Percentiles rank a stretch among this genome's conserved stretches.
Evolutionary conservation across 2,329 filamentous ascomycete genomes (phyloP).

Genomic region (Clonostachys sp.): DNA sequence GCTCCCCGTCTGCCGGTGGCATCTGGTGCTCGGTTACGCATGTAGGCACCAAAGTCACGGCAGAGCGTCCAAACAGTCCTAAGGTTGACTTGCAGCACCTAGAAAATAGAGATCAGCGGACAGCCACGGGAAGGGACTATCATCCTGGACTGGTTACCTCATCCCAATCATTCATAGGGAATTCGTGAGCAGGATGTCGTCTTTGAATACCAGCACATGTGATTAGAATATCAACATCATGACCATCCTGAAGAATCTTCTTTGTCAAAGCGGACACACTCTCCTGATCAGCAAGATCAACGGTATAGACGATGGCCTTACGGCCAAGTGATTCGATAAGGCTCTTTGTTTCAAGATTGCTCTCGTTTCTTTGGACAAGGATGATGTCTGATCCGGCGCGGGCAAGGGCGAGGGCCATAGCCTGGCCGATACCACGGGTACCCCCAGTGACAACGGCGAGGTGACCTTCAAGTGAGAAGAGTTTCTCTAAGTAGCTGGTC

Average conservation of each 20-base stretch:
- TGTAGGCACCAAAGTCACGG: slow-evolving; percentile 68
- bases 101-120: background rate
- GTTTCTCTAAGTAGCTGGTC: slow-evolving; percentile 7
- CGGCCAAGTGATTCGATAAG: slow-evolving; percentile 8
- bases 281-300: slow-evolving; percentile 10
- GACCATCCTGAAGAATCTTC: slow-evolving; percentile 10
- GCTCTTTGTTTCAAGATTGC: slow-evolving; percentile 9
- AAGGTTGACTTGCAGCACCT: slow-evolving; percentile 76
- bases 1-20: slow-evolving; percentile 47
- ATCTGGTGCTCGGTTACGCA: slow-evolving; percentile 47
- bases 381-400: slow-evolving; percentile 11
- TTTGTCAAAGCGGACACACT: slow-evolving; percentile 7
- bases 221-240: slow-evolving; percentile 51
- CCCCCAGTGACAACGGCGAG: slow-evolving; percentile 12
- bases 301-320: slow-evolving; percentile 9
- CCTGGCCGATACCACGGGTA: slow-evolving; percentile 13
- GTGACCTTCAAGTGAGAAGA: slow-evolving; percentile 10
- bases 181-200: slow-evolving; percentile 57
- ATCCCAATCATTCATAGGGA: slow-evolving; percentile 61
- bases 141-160: slow-evolving; percentile 29
- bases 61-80: slow-evolving; percentile 68
- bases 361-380: slow-evolving; percentile 11
- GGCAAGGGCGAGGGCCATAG: slow-evolving; percentile 12
- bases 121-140: background rate
- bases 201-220: slow-evolving; percentile 65